phyloP scores from a whole-genome alignment of 306 rosid genomes.

The Castanopsis chinensis region DNA sequence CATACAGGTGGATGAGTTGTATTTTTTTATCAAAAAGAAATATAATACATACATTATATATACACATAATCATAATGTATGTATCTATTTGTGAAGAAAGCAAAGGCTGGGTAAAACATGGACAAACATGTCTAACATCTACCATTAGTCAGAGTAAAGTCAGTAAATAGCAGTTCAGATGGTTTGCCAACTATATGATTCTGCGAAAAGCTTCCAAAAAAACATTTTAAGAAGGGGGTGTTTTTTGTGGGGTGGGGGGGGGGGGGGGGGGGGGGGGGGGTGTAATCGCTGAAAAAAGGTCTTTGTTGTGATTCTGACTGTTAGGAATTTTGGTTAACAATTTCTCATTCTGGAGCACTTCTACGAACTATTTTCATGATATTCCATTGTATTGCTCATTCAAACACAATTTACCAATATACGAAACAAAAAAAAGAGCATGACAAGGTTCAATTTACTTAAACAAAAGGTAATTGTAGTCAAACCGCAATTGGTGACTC shows the following conservation, averaged over 20 bases:
- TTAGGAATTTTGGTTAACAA: not conserved
- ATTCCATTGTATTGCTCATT: not conserved
- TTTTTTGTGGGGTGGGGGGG: too few relatives aligned
- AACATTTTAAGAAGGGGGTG: not conserved
- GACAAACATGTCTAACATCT: not conserved
- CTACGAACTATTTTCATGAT: not conserved
- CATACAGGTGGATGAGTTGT: not conserved
- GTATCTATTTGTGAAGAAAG: not conserved
- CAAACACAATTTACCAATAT: not conserved
- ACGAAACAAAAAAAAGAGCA: not conserved
- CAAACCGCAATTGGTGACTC: not conserved
- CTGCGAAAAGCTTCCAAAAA: slow-evolving; percentile 6
- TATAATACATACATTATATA: not conserved
- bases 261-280: too few relatives aligned
- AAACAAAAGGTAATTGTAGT: not conserved
- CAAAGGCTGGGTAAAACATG: not conserved
- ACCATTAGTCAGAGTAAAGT: not conserved
- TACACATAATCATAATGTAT: not conserved
- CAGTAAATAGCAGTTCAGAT: slow-evolving; percentile 15
- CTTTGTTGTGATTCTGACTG: not conserved
- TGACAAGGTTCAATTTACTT: not conserved
- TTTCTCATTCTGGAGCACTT: not conserved
- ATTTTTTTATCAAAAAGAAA: not conserved
- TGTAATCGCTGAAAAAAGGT: not conserved
- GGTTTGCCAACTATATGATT: slow-evolving; percentile 5